Conservation (phyloP, 371 early-diverging fungal species). For the Nematocida ausubeli region DNA sequence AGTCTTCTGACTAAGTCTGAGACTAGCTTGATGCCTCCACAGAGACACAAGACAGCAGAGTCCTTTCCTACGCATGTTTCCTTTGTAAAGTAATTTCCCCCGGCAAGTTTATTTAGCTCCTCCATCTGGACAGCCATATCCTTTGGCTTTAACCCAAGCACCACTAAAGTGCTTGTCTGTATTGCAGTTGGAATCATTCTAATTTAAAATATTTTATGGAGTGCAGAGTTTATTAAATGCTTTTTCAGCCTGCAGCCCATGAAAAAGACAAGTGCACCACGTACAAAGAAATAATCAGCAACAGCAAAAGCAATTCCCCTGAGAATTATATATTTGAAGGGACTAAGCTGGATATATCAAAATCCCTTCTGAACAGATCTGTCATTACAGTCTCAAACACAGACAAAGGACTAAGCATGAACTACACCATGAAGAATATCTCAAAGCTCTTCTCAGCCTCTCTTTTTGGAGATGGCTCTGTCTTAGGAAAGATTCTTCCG, state of each 20-base stretch:
- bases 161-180: not conserved
- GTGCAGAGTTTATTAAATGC: not conserved
- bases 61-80: slow-evolving; percentile 19
- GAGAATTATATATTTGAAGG: slow-evolving; percentile 30
- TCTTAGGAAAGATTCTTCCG: slow-evolving; percentile 18
- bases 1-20: not conserved
- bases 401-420: slow-evolving; percentile 34
- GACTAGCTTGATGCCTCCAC: not conserved
- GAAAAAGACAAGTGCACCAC: not conserved
- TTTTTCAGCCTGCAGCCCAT: not conserved
- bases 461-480: slow-evolving; percentile 29
- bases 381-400: slow-evolving; percentile 26
- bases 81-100: slow-evolving; percentile 6
- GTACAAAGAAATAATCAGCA: slow-evolving; percentile 25
- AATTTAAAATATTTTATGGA: slow-evolving; percentile 18
- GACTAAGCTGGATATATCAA: slow-evolving; percentile 44
- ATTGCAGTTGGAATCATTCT: not conserved
- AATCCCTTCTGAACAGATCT: slow-evolving; percentile 7
- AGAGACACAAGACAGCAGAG: not conserved
- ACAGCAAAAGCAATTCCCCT: not conserved
- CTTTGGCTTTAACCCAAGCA: slow-evolving; percentile 1
- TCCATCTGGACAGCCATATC: not conserved
- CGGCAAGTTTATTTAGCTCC: not conserved
- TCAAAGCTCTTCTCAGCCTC: slow-evolving; percentile 14
- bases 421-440: slow-evolving; percentile 16